A percentile compares a stretch with the other conserved stretches of the same genome.
Conservation (phyloP, 768 basidiomycete genomes). For the Pleurotus platypus region DNA sequence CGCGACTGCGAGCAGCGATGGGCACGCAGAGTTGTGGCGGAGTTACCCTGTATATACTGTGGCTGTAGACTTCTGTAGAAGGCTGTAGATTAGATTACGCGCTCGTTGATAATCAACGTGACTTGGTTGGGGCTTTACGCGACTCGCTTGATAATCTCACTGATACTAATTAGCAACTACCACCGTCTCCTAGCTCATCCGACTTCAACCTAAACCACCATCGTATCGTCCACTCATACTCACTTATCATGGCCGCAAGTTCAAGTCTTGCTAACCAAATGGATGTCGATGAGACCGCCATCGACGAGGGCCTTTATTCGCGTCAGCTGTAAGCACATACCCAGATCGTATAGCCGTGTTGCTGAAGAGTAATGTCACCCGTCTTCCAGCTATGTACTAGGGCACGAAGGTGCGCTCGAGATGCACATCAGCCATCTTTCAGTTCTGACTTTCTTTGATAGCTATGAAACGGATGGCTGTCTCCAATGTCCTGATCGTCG, state of each 20-base stretch:
- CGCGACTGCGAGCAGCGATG: too few relatives aligned
- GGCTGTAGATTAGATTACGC: background rate
- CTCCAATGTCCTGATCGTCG: slow-evolving; percentile 92
- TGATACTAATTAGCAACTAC: background rate
- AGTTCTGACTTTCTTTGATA: slow-evolving; percentile 24
- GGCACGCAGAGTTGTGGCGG: too few relatives aligned
- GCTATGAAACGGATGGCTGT: slow-evolving; percentile 99
- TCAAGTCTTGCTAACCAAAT: slow-evolving; percentile 49
- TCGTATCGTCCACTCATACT: slow-evolving; percentile 10
- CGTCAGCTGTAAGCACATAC: slow-evolving; percentile 74
- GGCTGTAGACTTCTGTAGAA: too few relatives aligned
- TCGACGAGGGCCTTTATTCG: slow-evolving; percentile 93
- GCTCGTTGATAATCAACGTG: slow-evolving; percentile 6
- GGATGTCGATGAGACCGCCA: slow-evolving; percentile 84
- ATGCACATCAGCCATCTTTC: background rate
- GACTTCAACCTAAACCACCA: slow-evolving; percentile 14
- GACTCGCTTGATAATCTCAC: slow-evolving; percentile 6
- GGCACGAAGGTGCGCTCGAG: slow-evolving; percentile 76
- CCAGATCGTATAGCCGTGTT: slow-evolving; percentile 8
- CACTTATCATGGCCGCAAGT: slow-evolving; percentile 31
- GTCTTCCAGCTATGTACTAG: slow-evolving; percentile 78
- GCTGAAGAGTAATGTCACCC: slow-evolving; percentile 14
- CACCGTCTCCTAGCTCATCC: slow-evolving; percentile 7
- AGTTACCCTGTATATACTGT: too few relatives aligned
- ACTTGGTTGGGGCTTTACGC: background rate